A percentile compares a stretch with the other conserved stretches of the same genome.
Evolutionary conservation across 1,284 basidiomycete species (phyloP).

Genomic region (Malassezia furfur): DNA sequence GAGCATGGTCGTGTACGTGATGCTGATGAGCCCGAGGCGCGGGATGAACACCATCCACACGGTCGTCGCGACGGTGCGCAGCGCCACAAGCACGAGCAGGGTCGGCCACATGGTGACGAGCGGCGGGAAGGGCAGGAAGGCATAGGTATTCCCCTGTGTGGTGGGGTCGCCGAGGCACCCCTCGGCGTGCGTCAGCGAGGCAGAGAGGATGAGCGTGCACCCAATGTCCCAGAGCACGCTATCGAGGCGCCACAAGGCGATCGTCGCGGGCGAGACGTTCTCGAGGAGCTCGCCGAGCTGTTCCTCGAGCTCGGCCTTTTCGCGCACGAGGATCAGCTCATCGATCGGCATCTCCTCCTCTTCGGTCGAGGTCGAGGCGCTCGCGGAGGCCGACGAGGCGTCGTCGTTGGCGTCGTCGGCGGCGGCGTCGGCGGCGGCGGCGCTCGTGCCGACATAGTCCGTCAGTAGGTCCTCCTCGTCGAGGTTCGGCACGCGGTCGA

Average conservation of each 20-base stretch:
- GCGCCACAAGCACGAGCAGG: slow-evolving; percentile 21
- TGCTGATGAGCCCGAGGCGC: slow-evolving; percentile 27
- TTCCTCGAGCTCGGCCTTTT: slow-evolving; percentile 29
- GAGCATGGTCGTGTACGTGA: slow-evolving; percentile 34
- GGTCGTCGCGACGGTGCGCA: slow-evolving; percentile 31
- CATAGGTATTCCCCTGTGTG: slow-evolving; percentile 11
- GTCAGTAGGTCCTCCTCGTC: slow-evolving; percentile 14
- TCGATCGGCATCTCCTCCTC: slow-evolving; percentile 11
- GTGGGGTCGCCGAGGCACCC: slow-evolving; percentile 22
- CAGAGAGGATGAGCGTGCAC: slow-evolving; percentile 28
- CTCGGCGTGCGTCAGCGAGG: slow-evolving; percentile 33
- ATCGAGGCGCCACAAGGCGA: slow-evolving; percentile 38
- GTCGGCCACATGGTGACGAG: slow-evolving; percentile 22
- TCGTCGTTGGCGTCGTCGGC: neutral
- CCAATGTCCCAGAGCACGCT: slow-evolving; percentile 41
- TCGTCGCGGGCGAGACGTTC: slow-evolving; percentile 29
- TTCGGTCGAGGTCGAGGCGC: neutral
- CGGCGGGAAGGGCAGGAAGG: slow-evolving; percentile 25
- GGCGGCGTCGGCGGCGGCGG: neutral
- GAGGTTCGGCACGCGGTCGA: neutral
- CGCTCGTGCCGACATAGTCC: slow-evolving; percentile 3
- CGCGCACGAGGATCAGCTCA: slow-evolving; percentile 14
- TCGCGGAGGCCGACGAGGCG: neutral
- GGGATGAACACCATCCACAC: slow-evolving; percentile 35
- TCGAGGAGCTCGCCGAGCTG: slow-evolving; percentile 34